Percentiles rank a stretch among this genome's conserved stretches.
These are phyloP conservation scores for Halteria grandinella DNA, from an alignment of 73 alveolate species.

Conservation along the genomic window DNA sequence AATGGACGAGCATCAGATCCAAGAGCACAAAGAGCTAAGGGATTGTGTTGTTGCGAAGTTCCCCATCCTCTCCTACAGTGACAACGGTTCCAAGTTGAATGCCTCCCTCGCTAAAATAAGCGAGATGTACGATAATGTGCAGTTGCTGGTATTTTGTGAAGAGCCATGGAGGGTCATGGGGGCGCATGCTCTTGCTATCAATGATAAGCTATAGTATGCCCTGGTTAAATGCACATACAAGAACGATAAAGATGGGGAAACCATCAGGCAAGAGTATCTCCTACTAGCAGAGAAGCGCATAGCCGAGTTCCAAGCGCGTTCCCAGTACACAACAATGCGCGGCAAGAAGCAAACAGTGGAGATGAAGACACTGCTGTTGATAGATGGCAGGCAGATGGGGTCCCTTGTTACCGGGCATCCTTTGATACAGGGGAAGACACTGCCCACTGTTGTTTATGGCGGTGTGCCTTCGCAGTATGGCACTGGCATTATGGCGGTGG, in stretches of 20 bases:
- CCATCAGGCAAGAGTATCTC: no score
- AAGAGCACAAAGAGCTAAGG: conserved; percentile 20
- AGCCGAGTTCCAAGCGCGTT: conserved; percentile 43
- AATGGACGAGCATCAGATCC: conserved; percentile 51
- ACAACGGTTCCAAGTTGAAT: no score
- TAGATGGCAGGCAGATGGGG: no score
- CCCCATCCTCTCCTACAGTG: conserved; percentile 28
- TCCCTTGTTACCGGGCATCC: no score
- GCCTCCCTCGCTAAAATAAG: no score
- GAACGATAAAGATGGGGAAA: no score
- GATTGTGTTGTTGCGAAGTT: conserved; percentile 48
- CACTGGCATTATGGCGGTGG: conserved; percentile 49
- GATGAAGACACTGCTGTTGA: no score
- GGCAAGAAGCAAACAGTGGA: no score
- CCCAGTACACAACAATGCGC: no score
- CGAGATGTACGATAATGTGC: conserved; percentile 22
- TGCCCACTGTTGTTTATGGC: no score
- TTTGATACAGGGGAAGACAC: no score
- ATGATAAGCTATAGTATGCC: conserved; percentile 37
- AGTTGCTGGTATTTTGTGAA: conserved; percentile 24
- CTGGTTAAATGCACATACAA: conserved; percentile 29
- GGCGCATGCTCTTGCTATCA: conserved; percentile 46
- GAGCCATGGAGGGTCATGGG: conserved; percentile 68
- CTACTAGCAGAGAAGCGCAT: conserved; percentile 55
- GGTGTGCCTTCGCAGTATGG: no score